phyloP scores from a whole-genome alignment of 768 basidiomycete species.

The Pulveroboletus ravenelii region DNA sequence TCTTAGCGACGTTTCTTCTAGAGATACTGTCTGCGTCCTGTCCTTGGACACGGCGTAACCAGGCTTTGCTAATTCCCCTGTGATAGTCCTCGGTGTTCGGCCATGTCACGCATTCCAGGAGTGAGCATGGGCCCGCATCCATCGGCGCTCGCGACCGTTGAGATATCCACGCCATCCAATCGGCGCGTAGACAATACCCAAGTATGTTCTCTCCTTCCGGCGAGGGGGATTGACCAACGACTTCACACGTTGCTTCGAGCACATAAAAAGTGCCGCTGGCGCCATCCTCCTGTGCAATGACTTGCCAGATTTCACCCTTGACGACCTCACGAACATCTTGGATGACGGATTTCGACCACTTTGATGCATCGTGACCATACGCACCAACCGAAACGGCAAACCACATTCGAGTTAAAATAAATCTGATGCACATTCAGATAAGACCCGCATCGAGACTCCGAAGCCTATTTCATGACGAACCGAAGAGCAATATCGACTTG shows the following conservation, averaged over 20 bases:
- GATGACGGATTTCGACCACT: conserved; percentile 38
- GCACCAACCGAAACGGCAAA: conserved; percentile 54
- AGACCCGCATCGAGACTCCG: neutral
- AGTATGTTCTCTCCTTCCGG: neutral
- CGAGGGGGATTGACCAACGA: conserved; percentile 44
- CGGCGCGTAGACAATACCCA: conserved; percentile 39
- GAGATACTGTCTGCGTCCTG: conserved; percentile 40
- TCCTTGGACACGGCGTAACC: conserved; percentile 44
- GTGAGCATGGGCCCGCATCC: conserved; percentile 1
- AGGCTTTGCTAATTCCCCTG: conserved; percentile 61
- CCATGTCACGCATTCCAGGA: conserved; percentile 48
- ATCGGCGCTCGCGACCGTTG: conserved; percentile 8
- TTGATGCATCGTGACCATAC: conserved; percentile 25
- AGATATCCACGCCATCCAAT: conserved; percentile 63
- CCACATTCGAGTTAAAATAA: conserved; percentile 58
- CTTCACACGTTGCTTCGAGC: conserved; percentile 70
- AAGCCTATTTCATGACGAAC: conserved; percentile 31
- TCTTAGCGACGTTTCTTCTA: conserved; percentile 50
- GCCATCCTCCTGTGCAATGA: conserved; percentile 32
- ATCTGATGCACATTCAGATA: conserved; percentile 38
- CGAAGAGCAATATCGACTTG: conserved; percentile 56
- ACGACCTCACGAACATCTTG: conserved; percentile 50
- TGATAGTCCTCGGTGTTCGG: conserved; percentile 68
- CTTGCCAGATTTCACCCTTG: conserved; percentile 54
- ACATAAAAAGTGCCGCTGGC: conserved; percentile 42